Percentiles rank a stretch among this genome's conserved stretches.
Evolutionary conservation across 2,329 filamentous ascomycete species (phyloP).

Genomic region (Colletotrichum viniferum): DNA sequence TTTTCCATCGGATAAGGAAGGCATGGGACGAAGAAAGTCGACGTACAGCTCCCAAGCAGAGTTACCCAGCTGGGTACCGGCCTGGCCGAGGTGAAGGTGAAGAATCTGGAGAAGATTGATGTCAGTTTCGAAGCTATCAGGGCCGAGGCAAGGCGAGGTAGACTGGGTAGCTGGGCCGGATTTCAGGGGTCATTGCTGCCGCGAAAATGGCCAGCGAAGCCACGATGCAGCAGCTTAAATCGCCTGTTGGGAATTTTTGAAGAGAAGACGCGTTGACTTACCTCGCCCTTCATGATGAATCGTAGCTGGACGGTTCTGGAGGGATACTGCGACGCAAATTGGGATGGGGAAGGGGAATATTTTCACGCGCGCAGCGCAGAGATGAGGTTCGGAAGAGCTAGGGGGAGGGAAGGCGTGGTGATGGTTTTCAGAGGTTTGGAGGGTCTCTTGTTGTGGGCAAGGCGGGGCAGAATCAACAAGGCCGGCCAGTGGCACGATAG

Average conservation of each 20-base stretch:
- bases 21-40: not conserved
- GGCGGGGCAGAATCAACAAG: conserved; percentile 29
- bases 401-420: conserved; percentile 31
- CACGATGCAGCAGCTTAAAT: not conserved
- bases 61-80: conserved; percentile 76
- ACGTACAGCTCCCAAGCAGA: conserved; percentile 78
- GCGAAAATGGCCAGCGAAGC: conserved; percentile 4
- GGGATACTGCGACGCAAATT: conserved; percentile 23
- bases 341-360: conserved; percentile 27
- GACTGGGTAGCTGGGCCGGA: not conserved
- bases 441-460: conserved; percentile 29
- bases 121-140: not conserved
- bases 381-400: conserved; percentile 29
- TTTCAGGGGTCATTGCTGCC: conserved; percentile 8
- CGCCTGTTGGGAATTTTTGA: not conserved
- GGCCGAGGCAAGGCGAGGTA: not conserved
- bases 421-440: conserved; percentile 37
- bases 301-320: conserved; percentile 22
- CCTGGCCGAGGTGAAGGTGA: conserved; percentile 70
- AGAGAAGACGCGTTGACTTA: conserved; percentile 36
- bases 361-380: conserved; percentile 39
- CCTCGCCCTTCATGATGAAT: conserved; percentile 62
- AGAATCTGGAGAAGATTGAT: conserved; percentile 51
- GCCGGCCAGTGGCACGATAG: conserved; percentile 19
- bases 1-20: conserved; percentile 19